Base-by-base conservation (phyloP, 805 yeast species). In the Wickerhamomyces strasburgensis region DNA sequence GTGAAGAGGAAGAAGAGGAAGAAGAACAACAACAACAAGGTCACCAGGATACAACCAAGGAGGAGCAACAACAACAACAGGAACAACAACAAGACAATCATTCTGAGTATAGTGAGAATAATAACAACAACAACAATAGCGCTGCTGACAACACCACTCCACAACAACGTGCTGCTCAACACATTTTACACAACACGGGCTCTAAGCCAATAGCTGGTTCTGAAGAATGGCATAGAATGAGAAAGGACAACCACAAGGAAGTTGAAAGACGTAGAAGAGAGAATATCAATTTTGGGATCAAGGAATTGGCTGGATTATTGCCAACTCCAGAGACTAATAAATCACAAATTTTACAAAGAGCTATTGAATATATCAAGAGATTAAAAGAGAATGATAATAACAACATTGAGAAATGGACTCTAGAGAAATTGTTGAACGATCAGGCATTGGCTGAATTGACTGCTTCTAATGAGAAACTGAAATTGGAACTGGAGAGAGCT, bases 201-300 rank as follows among this genome's bases (percentile, higher is more conserved):
- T 46, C 37, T 6, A 80, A 78, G 58, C 86, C 89, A 4, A 56
- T 64, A 9, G 82, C 80, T 31, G 93, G 93, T n/a, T 62, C 82
- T 21, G 86, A 80, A 31, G 94, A 84, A 58, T 84, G 93, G 90
- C 87, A 82, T 56, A 72, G 72, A 43, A 77, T 78, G 57, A 78
- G 96, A 52, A 80, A 84, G 53, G 85, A 85, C 51, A 89, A 87
- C 61, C 98, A 93, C 67, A 89, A 88, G 62, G 96, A 89, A 62
- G 97, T 89, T 16, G 97, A 89, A 64, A 74, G 95, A 56, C 78
- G 96, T 51, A 76, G 97, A 61, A 76, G 97, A 55, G 95, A 88
- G 57, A 75, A 80, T 32, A 89, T 89, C 56, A 89, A 87, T 62
- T 66, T 71, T 29, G 96, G 96, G n/a, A 87, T 89, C 54, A 78